Evolutionary conservation across 1,284 basidiomycete species (phyloP).

Genomic region (Sphaerobolus stellatus): DNA sequence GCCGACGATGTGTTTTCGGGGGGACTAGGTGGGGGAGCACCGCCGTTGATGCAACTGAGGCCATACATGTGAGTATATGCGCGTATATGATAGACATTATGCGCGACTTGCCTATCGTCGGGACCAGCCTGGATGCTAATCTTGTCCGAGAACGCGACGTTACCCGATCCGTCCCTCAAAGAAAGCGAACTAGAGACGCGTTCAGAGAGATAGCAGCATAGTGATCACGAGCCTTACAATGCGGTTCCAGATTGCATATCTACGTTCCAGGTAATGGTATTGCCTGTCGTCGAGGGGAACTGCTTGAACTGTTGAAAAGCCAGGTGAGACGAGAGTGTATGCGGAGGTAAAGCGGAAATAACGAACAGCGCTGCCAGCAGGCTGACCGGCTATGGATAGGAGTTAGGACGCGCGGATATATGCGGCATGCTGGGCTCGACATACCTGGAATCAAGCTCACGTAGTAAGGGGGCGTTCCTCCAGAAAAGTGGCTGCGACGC

Average conservation of each 20-base stretch:
- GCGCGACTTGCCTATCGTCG: constrained; percentile 36
- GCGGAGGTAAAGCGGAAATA: constrained; percentile 1
- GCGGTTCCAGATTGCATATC: constrained; percentile 50
- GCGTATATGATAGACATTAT: neutral
- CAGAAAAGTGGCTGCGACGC: constrained; percentile 44
- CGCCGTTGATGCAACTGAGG: constrained; percentile 21
- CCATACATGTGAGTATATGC: constrained; percentile 30
- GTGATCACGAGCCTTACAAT: constrained; percentile 50
- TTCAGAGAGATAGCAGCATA: too few relatives aligned
- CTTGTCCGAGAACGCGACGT: constrained; percentile 52
- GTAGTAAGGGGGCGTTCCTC: constrained; percentile 62
- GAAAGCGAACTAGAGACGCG: constrained; percentile 48
- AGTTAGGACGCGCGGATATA: neutral
- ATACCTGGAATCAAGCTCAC: constrained; percentile 64
- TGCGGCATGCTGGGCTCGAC: neutral
- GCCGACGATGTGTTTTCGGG: constrained; percentile 14
- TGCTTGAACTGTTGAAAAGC: constrained; percentile 45
- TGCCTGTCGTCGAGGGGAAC: constrained; percentile 49
- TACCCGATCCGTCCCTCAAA: constrained; percentile 62
- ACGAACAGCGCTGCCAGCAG: constrained; percentile 53
- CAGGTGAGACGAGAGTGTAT: neutral
- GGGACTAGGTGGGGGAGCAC: constrained; percentile 16
- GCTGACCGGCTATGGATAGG: constrained; percentile 49
- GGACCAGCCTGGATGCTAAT: constrained; percentile 49
- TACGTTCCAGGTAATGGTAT: constrained; percentile 59